phyloP scores from a whole-genome alignment of 306 rosid species.

The Hippophae rhamnoides region DNA sequence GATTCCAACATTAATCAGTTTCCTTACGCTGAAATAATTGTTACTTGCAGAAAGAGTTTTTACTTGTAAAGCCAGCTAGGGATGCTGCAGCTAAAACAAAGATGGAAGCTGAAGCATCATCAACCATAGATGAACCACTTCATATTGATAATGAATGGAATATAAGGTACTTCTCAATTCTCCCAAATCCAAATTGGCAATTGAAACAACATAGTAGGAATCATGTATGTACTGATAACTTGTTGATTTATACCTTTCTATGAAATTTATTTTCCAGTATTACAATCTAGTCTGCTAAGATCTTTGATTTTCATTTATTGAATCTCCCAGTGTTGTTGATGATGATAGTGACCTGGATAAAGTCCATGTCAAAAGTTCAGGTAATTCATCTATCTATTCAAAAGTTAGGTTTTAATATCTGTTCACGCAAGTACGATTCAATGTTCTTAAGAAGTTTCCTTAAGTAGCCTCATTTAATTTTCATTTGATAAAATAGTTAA shows the following conservation, averaged over 20 bases:
- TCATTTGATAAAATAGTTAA: not conserved
- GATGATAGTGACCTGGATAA: constrained; percentile 44
- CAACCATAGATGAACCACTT: constrained; percentile 50
- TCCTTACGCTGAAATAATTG: constrained; percentile 8
- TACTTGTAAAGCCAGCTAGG: constrained; percentile 65
- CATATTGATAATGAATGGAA: constrained; percentile 93
- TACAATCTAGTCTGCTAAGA: constrained; percentile 8
- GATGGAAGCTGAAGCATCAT: constrained; percentile 55
- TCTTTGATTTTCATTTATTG: constrained; percentile 10
- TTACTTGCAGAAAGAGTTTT: constrained; percentile 55
- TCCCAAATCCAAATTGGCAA: not conserved
- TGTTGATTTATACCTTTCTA: not conserved
- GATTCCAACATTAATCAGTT: not conserved
- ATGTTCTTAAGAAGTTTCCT: not conserved
- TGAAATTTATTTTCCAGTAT: not conserved
- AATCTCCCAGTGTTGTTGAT: constrained; percentile 45
- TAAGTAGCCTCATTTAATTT: too few species aligned
- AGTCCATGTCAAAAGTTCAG: constrained; percentile 35
- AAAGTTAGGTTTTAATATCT: constrained; percentile 1
- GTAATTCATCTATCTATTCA: constrained; percentile 25
- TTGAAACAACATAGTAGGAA: not conserved
- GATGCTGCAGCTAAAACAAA: constrained; percentile 87
- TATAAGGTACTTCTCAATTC: constrained; percentile 56
- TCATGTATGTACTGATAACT: not conserved
- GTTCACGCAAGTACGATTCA: not conserved